Percentiles rank a stretch among this genome's conserved stretches.
phyloP scores from a whole-genome alignment of 805 yeast species.

The Metschnikowia noctiluminum region DNA sequence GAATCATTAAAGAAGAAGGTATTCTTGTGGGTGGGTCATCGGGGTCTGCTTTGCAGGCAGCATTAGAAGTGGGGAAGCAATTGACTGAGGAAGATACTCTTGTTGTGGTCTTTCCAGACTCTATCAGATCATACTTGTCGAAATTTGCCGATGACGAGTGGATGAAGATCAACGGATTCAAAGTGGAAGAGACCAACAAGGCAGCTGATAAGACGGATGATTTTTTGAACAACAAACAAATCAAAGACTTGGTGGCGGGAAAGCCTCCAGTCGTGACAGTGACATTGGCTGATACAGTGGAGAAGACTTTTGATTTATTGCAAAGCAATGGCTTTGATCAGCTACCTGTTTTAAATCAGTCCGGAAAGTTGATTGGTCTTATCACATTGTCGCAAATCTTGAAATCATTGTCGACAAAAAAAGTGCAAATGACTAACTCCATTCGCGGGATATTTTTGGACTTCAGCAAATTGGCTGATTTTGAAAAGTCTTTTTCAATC shows the following conservation, averaged over 20 bases:
- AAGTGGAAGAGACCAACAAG: conserved; percentile 49
- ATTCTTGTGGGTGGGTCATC: conserved; percentile 87
- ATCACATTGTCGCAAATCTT: conserved; percentile 72
- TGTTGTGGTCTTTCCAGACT: conserved; percentile 83
- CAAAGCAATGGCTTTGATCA: conserved; percentile 81
- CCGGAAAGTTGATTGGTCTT: conserved; percentile 67
- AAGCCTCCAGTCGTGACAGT: conserved; percentile 81
- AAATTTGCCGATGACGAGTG: conserved; percentile 90
- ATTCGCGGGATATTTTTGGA: conserved; percentile 64
- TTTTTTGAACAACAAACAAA: conserved; percentile 43
- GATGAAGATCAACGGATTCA: conserved; percentile 75
- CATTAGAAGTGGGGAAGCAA: conserved; percentile 63
- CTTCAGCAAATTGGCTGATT: conserved; percentile 67
- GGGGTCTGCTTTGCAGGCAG: conserved; percentile 80
- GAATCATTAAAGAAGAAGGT: conserved; percentile 81
- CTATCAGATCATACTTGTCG: conserved; percentile 80
- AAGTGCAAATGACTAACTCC: conserved; percentile 52
- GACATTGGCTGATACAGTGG: conserved; percentile 53
- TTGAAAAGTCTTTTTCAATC: conserved; percentile 61
- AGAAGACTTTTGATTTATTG: conserved; percentile 64
- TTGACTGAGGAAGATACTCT: conserved; percentile 70
- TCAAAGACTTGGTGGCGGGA: conserved; percentile 57
- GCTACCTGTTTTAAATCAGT: conserved; percentile 64
- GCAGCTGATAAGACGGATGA: conserved; percentile 41
- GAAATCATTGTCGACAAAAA: conserved; percentile 61